These are phyloP conservation scores for Fusarium temperatum DNA, from an alignment of 2,329 filamentous ascomycete genomes.

Conservation along the genomic window DNA sequence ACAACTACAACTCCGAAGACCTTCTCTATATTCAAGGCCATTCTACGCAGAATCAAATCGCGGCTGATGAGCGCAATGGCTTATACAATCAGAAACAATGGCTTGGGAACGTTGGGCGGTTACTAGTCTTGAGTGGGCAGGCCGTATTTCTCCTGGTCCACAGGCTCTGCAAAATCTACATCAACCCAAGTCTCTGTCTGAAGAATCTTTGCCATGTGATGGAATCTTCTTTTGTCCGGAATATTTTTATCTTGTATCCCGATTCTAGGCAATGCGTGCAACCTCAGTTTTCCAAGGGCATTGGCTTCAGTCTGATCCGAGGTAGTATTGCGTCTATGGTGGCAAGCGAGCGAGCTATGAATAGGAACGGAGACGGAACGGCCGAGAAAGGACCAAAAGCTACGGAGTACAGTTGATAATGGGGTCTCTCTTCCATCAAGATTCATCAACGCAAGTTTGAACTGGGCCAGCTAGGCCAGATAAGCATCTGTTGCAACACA, in stretches of 20 bases:
- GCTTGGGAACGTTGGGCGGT: constrained; percentile 19
- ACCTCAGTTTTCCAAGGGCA: constrained; percentile 1
- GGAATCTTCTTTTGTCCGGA: background rate
- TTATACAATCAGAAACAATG: constrained; percentile 26
- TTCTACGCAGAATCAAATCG: background rate
- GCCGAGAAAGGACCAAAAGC: constrained; percentile 17
- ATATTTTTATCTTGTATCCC: background rate
- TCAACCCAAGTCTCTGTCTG: background rate
- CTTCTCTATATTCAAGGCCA: background rate
- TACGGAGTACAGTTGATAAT: background rate
- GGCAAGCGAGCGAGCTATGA: constrained; percentile 31
- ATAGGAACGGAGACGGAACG: constrained; percentile 24
- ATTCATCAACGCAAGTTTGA: background rate
- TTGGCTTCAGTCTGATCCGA: constrained; percentile 13
- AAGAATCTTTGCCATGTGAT: background rate
- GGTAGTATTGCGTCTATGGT: constrained; percentile 28
- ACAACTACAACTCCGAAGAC: background rate
- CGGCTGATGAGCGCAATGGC: background rate
- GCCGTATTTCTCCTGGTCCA: background rate
- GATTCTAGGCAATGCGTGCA: background rate
- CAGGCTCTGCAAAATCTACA: background rate
- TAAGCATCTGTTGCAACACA: background rate
- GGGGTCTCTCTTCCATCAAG: background rate
- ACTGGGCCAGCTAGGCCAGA: background rate
- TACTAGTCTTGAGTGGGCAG: background rate